phyloP scores from a whole-genome alignment of 148 eudicot species.

The Vaccinium myrtillus region DNA sequence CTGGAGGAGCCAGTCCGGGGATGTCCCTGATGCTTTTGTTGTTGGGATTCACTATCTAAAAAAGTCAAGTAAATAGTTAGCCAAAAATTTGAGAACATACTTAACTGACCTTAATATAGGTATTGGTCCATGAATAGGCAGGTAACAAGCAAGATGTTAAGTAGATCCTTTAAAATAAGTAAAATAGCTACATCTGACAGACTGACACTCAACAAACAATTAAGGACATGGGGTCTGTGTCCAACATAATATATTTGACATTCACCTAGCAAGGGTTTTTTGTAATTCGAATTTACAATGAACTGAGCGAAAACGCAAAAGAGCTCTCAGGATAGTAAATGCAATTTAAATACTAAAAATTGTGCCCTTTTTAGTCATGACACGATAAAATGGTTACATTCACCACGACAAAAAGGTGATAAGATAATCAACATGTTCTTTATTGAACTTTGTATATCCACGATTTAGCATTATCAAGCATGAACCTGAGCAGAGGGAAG shows the following conservation, averaged over 20 bases:
- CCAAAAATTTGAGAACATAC: neutral
- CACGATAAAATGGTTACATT: too few relatives aligned
- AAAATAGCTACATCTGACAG: neutral
- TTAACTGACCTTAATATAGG: neutral
- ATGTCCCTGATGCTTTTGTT: constrained; percentile 85
- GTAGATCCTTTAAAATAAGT: neutral
- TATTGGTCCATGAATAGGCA: neutral
- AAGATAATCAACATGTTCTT: too few relatives aligned
- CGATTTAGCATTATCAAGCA: neutral
- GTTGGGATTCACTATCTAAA: constrained; percentile 79
- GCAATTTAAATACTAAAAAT: too few relatives aligned
- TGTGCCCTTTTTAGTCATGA: neutral
- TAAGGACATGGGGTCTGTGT: neutral
- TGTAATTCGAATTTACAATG: neutral
- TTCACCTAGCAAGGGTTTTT: neutral
- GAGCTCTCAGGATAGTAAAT: neutral
- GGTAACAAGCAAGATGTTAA: neutral
- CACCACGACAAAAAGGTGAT: too few relatives aligned
- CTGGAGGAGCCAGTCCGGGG: constrained; percentile 97
- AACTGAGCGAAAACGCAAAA: neutral
- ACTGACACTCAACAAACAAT: neutral
- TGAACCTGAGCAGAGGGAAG: neutral
- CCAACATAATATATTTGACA: neutral
- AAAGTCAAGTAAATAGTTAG: neutral
- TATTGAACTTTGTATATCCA: too few relatives aligned